These are phyloP conservation scores for Colletotrichum liriopes DNA, from an alignment of 2,329 filamentous ascomycete genomes.

Conservation along the genomic window DNA sequence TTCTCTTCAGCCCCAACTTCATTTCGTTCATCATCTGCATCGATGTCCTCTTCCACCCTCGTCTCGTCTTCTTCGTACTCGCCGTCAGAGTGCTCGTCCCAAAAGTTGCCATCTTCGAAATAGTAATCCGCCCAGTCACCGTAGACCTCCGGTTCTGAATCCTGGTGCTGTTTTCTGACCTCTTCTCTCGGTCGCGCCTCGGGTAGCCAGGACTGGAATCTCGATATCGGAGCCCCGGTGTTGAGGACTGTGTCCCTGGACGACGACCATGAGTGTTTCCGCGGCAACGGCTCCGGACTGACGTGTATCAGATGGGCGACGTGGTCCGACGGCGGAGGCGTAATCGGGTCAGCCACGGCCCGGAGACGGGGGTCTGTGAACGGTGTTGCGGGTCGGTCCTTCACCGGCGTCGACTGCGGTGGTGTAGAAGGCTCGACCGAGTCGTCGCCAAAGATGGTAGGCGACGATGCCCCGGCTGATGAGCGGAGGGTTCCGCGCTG, in stretches of 20 bases:
- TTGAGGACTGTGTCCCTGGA: slow-evolving; percentile 39
- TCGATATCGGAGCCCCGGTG: slow-evolving; percentile 21
- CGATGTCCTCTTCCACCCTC: slow-evolving; percentile 1
- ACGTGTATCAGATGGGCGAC: slow-evolving; percentile 20
- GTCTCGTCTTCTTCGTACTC: slow-evolving; percentile 8
- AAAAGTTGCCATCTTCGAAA: slow-evolving; percentile 43
- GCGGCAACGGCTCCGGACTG: slow-evolving; percentile 13
- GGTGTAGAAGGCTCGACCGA: slow-evolving; percentile 19
- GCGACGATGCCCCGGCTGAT: slow-evolving; percentile 32
- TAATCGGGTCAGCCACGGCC: slow-evolving; percentile 26
- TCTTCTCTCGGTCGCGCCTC: slow-evolving; percentile 15
- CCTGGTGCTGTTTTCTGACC: background rate
- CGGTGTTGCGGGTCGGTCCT: slow-evolving; percentile 33
- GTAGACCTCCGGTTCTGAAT: slow-evolving; percentile 38
- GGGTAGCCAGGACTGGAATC: slow-evolving; percentile 27
- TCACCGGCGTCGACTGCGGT: slow-evolving; percentile 23
- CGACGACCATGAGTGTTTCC: slow-evolving; percentile 38
- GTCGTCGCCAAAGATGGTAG: slow-evolving; percentile 36
- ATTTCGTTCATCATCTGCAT: background rate
- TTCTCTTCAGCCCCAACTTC: background rate
- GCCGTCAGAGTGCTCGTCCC: slow-evolving; percentile 10
- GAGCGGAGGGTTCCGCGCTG: slow-evolving; percentile 30
- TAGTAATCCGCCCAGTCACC: slow-evolving; percentile 45
- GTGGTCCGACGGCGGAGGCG: slow-evolving; percentile 36
- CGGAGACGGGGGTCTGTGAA: slow-evolving; percentile 32